Evolutionary conservation across 1,284 basidiomycete genomes (phyloP).

Genomic region (Cutaneotrichosporon curvatum): DNA sequence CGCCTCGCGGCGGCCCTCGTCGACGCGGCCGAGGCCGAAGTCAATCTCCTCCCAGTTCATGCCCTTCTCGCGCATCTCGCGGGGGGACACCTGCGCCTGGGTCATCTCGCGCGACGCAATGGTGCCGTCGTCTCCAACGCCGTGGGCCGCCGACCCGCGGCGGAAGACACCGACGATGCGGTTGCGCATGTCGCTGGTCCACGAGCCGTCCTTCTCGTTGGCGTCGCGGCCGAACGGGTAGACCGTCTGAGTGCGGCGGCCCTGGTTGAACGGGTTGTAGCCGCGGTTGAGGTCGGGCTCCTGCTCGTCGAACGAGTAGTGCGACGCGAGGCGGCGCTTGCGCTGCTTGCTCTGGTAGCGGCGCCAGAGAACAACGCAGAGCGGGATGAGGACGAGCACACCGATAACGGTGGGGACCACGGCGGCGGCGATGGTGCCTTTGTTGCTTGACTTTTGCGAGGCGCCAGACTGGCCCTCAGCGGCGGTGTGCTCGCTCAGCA

Average conservation of each 20-base stretch:
- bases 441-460: constrained; percentile 2
- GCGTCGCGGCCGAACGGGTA: constrained; percentile 33
- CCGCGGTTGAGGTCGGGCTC: constrained; percentile 32
- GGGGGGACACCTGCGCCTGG: constrained; percentile 14
- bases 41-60: constrained; percentile 47
- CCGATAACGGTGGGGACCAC: constrained; percentile 37
- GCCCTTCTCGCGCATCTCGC: constrained; percentile 20
- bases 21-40: constrained; percentile 44
- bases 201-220: constrained; percentile 27
- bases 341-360: constrained; percentile 35
- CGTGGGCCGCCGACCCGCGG: constrained; percentile 10
- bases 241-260: constrained; percentile 25
- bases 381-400: constrained; percentile 27
- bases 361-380: constrained; percentile 34
- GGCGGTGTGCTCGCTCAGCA: constrained; percentile 25
- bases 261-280: constrained; percentile 9
- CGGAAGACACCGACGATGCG: constrained; percentile 21
- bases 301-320: constrained; percentile 45
- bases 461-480: not conserved
- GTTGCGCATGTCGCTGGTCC: constrained; percentile 19
- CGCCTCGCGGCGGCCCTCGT: constrained; percentile 26
- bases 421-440: constrained; percentile 28
- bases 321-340: constrained; percentile 41
- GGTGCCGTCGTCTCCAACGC: constrained; percentile 19
- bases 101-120: constrained; percentile 18